Evolutionary conservation across 1,284 basidiomycete species (phyloP), one percentile per base, ranked within the genome.

Genomic region (Volvariella volvacea): DNA sequence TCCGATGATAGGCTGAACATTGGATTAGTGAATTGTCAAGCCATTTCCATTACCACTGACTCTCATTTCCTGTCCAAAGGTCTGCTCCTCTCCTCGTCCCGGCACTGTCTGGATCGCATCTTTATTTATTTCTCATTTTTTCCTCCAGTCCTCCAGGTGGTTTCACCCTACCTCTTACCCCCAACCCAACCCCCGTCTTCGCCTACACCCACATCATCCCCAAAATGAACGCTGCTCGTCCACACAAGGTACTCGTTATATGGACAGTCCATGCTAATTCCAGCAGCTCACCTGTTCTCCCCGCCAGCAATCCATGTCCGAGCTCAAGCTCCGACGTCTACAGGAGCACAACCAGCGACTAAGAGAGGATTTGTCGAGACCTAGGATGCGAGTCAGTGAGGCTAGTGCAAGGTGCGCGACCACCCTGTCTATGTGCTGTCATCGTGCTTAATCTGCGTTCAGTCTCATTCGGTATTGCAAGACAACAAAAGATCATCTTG

Each of bases 331-430:
- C 52, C 80, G 94, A 40, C 75, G 94, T 46, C 71, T 98, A 53
- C 82, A 84, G 49, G 94, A 98, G 70, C 92, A 97, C 68, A 98
- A 97, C 61, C 83, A 88, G 61, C 76, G 94, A 48, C 67, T 98
- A 55, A 73, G 83, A 57, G 94, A 97, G 66, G 94, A 98, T 62
- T 69, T 97, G 49, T 82, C 85, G 41, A 70, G 94, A 52, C 92
- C 92, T 20, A 74, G 94, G 52, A 80, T 94, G 51, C 76, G 85
- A 49, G 89, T 97, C 39, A 92, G 89, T 58, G 92, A 96, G 66
- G 94, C 94, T 33, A 88, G 84, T 58, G 76, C 86, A 46, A 89
- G 82, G 92, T 95, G 58, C 56, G 85, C 58, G 22, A 17, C n/a
- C 30, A 20, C 16, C 38, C 45, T 15, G 32, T 48, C 39, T 46